These are phyloP conservation scores for Dactylellina haptotyla DNA, from an alignment of 2,329 filamentous ascomycete genomes.

Conservation along the genomic window DNA sequence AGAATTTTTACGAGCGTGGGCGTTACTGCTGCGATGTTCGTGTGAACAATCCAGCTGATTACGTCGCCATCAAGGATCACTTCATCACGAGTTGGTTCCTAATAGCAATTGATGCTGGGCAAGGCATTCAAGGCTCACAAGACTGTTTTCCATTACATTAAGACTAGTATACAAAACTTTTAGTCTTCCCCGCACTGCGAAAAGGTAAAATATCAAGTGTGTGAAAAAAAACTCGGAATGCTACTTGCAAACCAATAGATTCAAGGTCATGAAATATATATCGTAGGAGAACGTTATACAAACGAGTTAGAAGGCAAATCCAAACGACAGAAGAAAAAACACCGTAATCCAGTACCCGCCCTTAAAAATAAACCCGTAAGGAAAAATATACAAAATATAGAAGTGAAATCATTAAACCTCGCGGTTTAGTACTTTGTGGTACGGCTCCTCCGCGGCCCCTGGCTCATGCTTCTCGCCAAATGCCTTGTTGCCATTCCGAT, in stretches of 20 bases:
- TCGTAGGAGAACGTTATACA: not conserved
- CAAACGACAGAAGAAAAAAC: not conserved
- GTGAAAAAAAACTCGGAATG: not conserved
- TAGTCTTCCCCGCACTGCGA: not conserved
- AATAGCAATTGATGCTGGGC: not conserved
- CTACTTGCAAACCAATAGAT: not conserved
- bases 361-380: not conserved
- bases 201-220: not conserved
- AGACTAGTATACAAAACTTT: not conserved
- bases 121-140: not conserved
- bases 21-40: not conserved
- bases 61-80: not conserved
- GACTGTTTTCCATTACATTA: not conserved
- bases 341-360: conserved; percentile 5
- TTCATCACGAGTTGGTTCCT: not conserved
- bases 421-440: conserved; percentile 46
- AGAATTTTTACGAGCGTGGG: not conserved
- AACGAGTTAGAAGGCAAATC: not conserved
- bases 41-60: not conserved
- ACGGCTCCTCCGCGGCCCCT: conserved; percentile 30
- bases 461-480: conserved; percentile 40
- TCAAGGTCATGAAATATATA: not conserved
- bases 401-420: not conserved
- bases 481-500: conserved; percentile 38
- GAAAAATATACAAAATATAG: conserved; percentile 4